phyloP scores from a whole-genome alignment of 2,329 filamentous ascomycete species.

The Aureobasidium pullulans region DNA sequence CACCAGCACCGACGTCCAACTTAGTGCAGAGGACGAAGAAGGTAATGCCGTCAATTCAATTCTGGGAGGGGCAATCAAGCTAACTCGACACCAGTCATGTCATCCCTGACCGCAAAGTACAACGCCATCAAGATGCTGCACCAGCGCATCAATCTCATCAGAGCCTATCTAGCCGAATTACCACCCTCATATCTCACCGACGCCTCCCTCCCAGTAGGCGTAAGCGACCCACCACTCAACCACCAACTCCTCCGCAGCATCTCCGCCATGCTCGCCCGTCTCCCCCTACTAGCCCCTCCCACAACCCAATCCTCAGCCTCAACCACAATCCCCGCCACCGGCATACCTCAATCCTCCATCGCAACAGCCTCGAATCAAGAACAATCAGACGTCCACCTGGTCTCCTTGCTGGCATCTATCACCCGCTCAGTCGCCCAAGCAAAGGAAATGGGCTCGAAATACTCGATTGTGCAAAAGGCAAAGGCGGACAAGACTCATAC shows the following conservation, averaged over 20 bases:
- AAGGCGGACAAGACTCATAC: slow-evolving; percentile 26
- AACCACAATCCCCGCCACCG: slow-evolving; percentile 58
- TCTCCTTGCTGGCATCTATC: slow-evolving; percentile 67
- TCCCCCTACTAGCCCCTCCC: slow-evolving; percentile 77
- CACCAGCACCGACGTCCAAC: slow-evolving; percentile 26
- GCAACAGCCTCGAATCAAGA: slow-evolving; percentile 54
- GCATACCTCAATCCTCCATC: slow-evolving; percentile 32
- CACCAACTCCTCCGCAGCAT: slow-evolving; percentile 79
- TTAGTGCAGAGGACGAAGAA: slow-evolving; percentile 58
- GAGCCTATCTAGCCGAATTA: slow-evolving; percentile 65
- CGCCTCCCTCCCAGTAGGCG: slow-evolving; percentile 28
- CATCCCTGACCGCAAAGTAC: slow-evolving; percentile 71
- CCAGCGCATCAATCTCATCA: slow-evolving; percentile 46
- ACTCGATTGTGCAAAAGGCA: slow-evolving; percentile 38
- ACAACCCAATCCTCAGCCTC: slow-evolving; percentile 60
- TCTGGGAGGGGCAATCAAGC: slow-evolving; percentile 9
- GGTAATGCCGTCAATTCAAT: slow-evolving; percentile 31
- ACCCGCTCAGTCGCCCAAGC: slow-evolving; percentile 65
- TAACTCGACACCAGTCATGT: slow-evolving; percentile 41
- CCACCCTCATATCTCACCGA: slow-evolving; percentile 57
- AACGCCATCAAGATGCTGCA: slow-evolving; percentile 94
- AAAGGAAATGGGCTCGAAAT: slow-evolving; percentile 70
- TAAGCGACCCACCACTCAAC: slow-evolving; percentile 36
- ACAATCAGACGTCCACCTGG: slow-evolving; percentile 74
- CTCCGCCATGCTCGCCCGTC: slow-evolving; percentile 73